Conservation (phyloP, 2,329 filamentous ascomycete genomes). For the Aureobasidium sp. region DNA sequence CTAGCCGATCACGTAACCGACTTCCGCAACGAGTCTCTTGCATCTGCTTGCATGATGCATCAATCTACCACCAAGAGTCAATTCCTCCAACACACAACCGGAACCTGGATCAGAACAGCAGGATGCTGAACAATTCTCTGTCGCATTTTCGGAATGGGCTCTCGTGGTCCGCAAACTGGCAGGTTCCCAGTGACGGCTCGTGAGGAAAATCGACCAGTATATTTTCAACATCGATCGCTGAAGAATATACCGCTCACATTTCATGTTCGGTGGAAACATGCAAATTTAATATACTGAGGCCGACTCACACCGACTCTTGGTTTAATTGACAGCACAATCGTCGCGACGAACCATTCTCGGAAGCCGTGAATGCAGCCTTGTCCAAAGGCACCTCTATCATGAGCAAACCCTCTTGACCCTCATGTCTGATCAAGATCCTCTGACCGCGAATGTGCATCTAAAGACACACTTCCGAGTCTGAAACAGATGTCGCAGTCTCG, state of each 20-base stretch:
- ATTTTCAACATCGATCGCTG: background rate
- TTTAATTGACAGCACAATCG: background rate
- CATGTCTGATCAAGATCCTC: background rate
- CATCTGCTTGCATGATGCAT: conserved; percentile 8
- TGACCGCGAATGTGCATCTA: background rate
- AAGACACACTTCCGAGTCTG: background rate
- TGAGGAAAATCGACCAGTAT: background rate
- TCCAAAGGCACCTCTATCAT: background rate
- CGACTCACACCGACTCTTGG: background rate
- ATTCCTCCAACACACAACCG: background rate
- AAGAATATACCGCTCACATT: background rate
- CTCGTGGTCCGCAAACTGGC: background rate
- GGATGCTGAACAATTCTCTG: background rate
- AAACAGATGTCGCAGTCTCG: background rate
- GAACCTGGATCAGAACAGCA: background rate
- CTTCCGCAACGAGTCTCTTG: conserved; percentile 7
- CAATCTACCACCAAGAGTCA: background rate
- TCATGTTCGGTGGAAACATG: background rate
- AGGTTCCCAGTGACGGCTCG: background rate
- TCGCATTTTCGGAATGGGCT: background rate
- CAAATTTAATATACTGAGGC: background rate
- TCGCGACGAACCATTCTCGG: background rate
- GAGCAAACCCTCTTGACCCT: background rate
- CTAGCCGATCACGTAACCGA: conserved; percentile 6
- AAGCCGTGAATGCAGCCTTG: background rate